Percentiles rank a stretch among this genome's conserved stretches.
phyloP scores from a whole-genome alignment of 2,329 filamentous ascomycete genomes.

The Passalora sequoiae region DNA sequence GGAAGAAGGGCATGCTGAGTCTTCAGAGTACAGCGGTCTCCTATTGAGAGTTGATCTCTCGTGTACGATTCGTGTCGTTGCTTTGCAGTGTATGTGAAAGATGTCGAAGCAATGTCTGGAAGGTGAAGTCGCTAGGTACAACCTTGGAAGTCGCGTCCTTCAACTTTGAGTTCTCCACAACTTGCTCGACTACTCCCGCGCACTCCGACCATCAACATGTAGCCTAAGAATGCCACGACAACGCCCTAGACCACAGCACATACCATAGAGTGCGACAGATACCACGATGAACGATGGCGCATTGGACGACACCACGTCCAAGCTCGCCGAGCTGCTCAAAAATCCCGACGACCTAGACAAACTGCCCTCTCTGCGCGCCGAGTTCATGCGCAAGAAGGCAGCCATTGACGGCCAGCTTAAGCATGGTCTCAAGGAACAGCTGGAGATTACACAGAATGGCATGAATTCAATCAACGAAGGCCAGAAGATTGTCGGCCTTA shows the following conservation, averaged over 20 bases:
- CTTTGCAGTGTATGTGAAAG: neutral
- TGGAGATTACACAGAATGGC: conserved; percentile 88
- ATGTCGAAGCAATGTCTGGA: neutral
- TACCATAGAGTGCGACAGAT: neutral
- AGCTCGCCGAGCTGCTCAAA: conserved; percentile 86
- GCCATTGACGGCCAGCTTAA: conserved; percentile 87
- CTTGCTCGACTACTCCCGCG: neutral
- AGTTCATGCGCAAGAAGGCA: conserved; percentile 90
- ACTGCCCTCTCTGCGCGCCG: conserved; percentile 79
- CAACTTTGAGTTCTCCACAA: neutral
- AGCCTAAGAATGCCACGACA: conserved; percentile 3
- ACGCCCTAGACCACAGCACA: conserved; percentile 2
- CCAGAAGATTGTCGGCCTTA: conserved; percentile 83
- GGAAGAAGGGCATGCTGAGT: conserved; percentile 59
- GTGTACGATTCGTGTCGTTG: neutral
- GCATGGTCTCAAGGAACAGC: conserved; percentile 80
- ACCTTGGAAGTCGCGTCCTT: neutral
- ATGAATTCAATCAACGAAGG: conserved; percentile 85
- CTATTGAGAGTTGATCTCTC: neutral
- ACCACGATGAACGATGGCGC: conserved; percentile 29
- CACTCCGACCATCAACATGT: too few relatives aligned
- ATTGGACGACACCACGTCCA: conserved; percentile 40
- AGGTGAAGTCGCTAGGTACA: neutral
- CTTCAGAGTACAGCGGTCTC: neutral
- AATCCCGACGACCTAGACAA: conserved; percentile 98